Evolutionary conservation across 1,284 basidiomycete genomes (phyloP).

Genomic region (Irpex sp.): DNA sequence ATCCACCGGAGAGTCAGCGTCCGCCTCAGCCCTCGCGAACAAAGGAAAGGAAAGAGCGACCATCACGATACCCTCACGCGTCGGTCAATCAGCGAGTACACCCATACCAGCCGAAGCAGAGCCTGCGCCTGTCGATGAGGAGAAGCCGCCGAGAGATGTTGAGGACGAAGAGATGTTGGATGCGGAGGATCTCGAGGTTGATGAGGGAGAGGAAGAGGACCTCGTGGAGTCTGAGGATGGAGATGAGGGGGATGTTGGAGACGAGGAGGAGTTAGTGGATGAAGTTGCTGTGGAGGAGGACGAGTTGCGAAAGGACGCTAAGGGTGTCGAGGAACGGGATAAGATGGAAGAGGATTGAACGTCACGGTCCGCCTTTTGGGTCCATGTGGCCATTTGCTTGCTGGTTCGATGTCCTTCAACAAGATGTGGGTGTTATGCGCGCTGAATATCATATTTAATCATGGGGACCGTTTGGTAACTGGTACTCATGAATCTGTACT

Average conservation of each 20-base stretch:
- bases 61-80: slow-evolving; percentile 19
- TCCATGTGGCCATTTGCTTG: too few relatives aligned
- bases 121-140: slow-evolving; percentile 17
- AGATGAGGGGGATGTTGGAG: slow-evolving; percentile 15
- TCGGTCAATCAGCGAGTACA: neutral
- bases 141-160: slow-evolving; percentile 21
- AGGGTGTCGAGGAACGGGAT: slow-evolving; percentile 4
- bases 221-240: slow-evolving; percentile 18
- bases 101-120: slow-evolving; percentile 14
- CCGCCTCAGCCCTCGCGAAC: neutral
- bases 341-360: neutral
- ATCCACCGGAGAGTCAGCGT: neutral
- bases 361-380: neutral
- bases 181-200: slow-evolving; percentile 14
- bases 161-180: slow-evolving; percentile 18
- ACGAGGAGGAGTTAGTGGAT: neutral
- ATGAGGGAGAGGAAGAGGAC: slow-evolving; percentile 16
- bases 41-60: slow-evolving; percentile 28
- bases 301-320: slow-evolving; percentile 3
- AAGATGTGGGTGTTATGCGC: too few relatives aligned
- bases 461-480: too few relatives aligned
- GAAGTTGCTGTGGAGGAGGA: slow-evolving; percentile 10
- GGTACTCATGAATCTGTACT: too few relatives aligned
- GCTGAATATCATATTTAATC: too few relatives aligned
- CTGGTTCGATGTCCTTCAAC: too few relatives aligned